A percentile compares a stretch with the other conserved stretches of the same genome.
Evolutionary conservation across 2,329 filamentous ascomycete genomes (phyloP).

Genomic region (Beauveria scarabaeidicola): DNA sequence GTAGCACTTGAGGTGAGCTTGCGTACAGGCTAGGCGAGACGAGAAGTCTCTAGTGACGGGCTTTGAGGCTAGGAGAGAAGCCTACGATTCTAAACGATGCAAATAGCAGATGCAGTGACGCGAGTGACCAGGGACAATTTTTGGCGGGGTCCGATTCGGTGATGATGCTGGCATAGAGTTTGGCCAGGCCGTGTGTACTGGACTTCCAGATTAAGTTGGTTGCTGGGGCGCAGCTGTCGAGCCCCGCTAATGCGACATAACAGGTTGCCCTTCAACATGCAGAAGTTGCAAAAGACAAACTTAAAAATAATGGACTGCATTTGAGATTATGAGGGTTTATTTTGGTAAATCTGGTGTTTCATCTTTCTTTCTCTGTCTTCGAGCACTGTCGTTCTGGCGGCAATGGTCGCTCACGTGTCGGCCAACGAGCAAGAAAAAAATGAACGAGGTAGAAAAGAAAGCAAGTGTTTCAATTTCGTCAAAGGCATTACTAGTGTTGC

Average conservation of each 20-base stretch:
- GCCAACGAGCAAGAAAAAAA: no score
- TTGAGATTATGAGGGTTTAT: no score
- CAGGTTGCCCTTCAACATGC: no score
- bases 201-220: conserved; percentile 13
- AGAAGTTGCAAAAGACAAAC: no score
- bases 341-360: no score
- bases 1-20: not conserved
- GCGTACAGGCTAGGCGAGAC: not conserved
- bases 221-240: conserved; percentile 7
- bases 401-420: no score
- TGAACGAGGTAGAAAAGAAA: no score
- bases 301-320: no score
- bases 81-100: not conserved
- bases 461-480: no score
- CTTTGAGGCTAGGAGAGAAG: not conserved
- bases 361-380: no score
- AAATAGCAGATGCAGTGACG: not conserved
- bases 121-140: not conserved
- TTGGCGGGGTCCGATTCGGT: conserved; percentile 2
- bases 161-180: conserved; percentile 8
- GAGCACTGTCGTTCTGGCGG: no score
- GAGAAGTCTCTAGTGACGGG: not conserved
- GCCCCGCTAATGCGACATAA: not conserved
- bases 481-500: no score
- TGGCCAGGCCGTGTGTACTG: conserved; percentile 11